These are phyloP conservation scores for Phaeolepiota aurea DNA, from an alignment of 768 basidiomycete genomes.

Conservation along the genomic window DNA sequence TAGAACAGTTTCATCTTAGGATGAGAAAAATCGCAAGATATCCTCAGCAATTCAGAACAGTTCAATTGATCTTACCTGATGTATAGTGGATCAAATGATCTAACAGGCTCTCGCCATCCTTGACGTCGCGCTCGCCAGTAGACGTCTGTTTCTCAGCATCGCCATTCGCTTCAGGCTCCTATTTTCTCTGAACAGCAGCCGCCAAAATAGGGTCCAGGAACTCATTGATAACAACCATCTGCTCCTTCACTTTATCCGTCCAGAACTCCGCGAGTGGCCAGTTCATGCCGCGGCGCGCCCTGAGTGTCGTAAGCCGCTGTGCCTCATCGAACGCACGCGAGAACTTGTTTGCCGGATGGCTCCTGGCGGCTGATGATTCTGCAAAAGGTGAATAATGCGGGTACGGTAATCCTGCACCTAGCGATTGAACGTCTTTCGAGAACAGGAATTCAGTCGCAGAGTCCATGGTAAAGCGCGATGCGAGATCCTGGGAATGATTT, in stretches of 20 bases:
- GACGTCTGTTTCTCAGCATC: not conserved
- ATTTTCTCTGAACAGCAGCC: slow-evolving; percentile 32
- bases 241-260: slow-evolving; percentile 31
- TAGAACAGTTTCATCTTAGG: not conserved
- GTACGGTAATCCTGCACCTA: slow-evolving; percentile 42
- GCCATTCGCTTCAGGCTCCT: not conserved
- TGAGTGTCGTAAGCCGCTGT: slow-evolving; percentile 25
- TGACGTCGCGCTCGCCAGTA: slow-evolving; percentile 10
- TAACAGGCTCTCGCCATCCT: slow-evolving; percentile 35
- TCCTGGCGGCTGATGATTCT: slow-evolving; percentile 15
- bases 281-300: slow-evolving; percentile 25
- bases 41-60: not conserved
- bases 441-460: slow-evolving; percentile 57
- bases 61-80: slow-evolving; percentile 26
- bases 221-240: slow-evolving; percentile 33
- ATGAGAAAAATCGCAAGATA: not conserved
- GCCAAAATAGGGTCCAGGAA: slow-evolving; percentile 45
- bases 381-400: slow-evolving; percentile 21
- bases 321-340: slow-evolving; percentile 39
- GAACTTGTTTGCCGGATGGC: slow-evolving; percentile 35
- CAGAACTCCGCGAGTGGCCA: slow-evolving; percentile 41
- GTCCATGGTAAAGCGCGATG: slow-evolving; percentile 53
- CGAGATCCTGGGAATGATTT: slow-evolving; percentile 26
- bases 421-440: slow-evolving; percentile 38
- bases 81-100: slow-evolving; percentile 49